Percentiles rank a stretch among this genome's conserved stretches.
These are phyloP conservation scores for Oryza glaberrima DNA, from an alignment of 176 grass and related monocot genomes.

Conservation along the genomic window DNA sequence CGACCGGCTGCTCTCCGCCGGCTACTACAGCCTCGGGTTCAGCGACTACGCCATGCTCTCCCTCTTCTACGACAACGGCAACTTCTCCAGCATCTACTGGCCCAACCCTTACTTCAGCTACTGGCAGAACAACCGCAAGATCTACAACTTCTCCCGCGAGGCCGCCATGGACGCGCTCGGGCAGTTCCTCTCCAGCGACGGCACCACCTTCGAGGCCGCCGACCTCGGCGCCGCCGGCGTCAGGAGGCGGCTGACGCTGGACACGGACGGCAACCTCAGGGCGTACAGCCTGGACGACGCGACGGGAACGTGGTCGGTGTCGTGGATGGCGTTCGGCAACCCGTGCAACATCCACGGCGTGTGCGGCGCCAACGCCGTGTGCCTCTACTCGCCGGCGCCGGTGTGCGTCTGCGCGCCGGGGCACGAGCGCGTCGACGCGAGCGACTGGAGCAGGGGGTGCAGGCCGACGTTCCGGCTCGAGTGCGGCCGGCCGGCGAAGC, in stretches of 20 bases:
- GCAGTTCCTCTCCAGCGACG: conserved; percentile 58
- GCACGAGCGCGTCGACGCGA: too few species aligned
- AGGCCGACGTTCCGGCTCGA: background rate
- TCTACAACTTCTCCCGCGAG: conserved; percentile 56
- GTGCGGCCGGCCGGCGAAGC: background rate
- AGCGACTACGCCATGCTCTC: conserved; percentile 65
- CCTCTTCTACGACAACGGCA: conserved; percentile 57
- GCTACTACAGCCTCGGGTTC: conserved; percentile 57
- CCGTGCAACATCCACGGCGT: conserved; percentile 55
- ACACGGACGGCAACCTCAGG: conserved; percentile 70
- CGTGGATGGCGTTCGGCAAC: conserved; percentile 57
- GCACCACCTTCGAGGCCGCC: conserved; percentile 44
- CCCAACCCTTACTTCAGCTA: conserved; percentile 46
- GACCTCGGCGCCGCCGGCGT: conserved; percentile 38
- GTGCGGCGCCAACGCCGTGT: conserved; percentile 59
- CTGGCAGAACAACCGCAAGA: conserved; percentile 52
- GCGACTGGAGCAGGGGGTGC: too few species aligned
- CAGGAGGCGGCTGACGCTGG: conserved; percentile 61
- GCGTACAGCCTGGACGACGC: conserved; percentile 54
- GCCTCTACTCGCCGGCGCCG: conserved; percentile 25
- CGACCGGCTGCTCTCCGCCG: conserved; percentile 35
- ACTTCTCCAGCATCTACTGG: conserved; percentile 73
- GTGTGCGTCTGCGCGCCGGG: too few species aligned
- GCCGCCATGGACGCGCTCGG: conserved; percentile 53
- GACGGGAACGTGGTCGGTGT: conserved; percentile 30